These are phyloP conservation scores for Aspergillus pseudoglaucus DNA, from an alignment of 2,329 filamentous ascomycete genomes.

Conservation along the genomic window DNA sequence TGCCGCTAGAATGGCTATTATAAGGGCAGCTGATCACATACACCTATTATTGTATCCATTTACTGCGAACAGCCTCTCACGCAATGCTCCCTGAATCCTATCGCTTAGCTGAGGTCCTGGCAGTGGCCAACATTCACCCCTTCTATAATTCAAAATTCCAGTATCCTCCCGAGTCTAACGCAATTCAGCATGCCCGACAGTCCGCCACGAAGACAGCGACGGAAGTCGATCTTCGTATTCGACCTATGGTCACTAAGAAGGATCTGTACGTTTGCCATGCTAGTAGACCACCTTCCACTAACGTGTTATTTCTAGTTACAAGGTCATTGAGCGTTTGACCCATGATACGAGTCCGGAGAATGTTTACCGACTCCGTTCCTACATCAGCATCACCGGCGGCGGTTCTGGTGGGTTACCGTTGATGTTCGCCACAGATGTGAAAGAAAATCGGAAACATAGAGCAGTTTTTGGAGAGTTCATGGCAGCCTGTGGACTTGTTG, in stretches of 20 bases:
- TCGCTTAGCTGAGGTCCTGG: slow-evolving; percentile 20
- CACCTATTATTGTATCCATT: too few species aligned
- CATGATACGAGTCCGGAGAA: slow-evolving; percentile 29
- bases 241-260: neutral
- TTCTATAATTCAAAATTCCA: slow-evolving; percentile 24
- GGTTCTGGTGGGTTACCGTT: slow-evolving; percentile 27
- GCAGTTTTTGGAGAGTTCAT: slow-evolving; percentile 29
- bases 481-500: slow-evolving; percentile 21
- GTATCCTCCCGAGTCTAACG: slow-evolving; percentile 26
- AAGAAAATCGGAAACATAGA: slow-evolving; percentile 40
- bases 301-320: slow-evolving; percentile 24
- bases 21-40: too few species aligned
- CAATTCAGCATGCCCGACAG: slow-evolving; percentile 1
- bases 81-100: too few species aligned
- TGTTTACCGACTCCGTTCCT: slow-evolving; percentile 32
- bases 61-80: too few species aligned
- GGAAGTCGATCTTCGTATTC: too few species aligned
- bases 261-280: neutral
- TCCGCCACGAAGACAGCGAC: neutral
- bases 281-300: neutral
- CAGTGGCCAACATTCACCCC: slow-evolving; percentile 30
- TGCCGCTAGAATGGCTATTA: too few species aligned
- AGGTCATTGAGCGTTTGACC: slow-evolving; percentile 28
- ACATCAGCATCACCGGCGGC: slow-evolving; percentile 39
- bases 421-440: slow-evolving; percentile 36